Base-by-base conservation (phyloP, 495 filamentous ascomycete species). In the Annulohypoxylon moriforme region DNA sequence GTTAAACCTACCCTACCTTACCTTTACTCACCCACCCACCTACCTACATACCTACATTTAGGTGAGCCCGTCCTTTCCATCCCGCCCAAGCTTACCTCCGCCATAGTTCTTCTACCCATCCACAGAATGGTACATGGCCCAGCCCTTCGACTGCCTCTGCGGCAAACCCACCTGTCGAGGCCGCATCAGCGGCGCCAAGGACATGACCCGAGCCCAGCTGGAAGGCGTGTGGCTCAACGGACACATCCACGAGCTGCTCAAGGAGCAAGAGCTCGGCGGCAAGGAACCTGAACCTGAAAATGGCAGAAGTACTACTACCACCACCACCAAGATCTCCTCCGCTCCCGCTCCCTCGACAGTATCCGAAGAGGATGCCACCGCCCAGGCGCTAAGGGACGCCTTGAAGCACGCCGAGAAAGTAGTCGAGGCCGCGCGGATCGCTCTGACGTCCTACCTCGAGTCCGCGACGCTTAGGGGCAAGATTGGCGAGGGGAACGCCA, bases 61-160 rank as follows among this genome's bases (percentile, higher is more conserved):
- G 38, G 69, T 72, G 68, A 67, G 62, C 63, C 60, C 55, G 52
- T 60, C 56, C 53, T 46, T 46, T 50, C 62, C 57, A 38, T 24
- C 55, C 59, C 66, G 47, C 47, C 46, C 53, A 57, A 67, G 66
- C 71, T 73, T 65, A 73, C 71, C 40, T 68, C 60, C 56, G 25
- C 16, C 57, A 66, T 42, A 79, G 61, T 93, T 92, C 83, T 94
- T 94, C 81, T 94, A 94, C 75, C 91, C 91, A 6, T 90, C 86
- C 60, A 90, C 90, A 3, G 91, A 94, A 79, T 94, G 89, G 89
- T 73, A 85, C 64, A 93, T 93, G 91, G 88, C 88, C 46, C 90
- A 93, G 80, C 81, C 88, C 16, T 94, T 94, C 71, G 80, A 87
- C 65, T 94, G 91, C 75, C 80, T 77, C 38, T 94, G 91, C 76